These are phyloP conservation scores for Rhodotorula toruloides DNA, from an alignment of 768 basidiomycete genomes.

Conservation along the genomic window DNA sequence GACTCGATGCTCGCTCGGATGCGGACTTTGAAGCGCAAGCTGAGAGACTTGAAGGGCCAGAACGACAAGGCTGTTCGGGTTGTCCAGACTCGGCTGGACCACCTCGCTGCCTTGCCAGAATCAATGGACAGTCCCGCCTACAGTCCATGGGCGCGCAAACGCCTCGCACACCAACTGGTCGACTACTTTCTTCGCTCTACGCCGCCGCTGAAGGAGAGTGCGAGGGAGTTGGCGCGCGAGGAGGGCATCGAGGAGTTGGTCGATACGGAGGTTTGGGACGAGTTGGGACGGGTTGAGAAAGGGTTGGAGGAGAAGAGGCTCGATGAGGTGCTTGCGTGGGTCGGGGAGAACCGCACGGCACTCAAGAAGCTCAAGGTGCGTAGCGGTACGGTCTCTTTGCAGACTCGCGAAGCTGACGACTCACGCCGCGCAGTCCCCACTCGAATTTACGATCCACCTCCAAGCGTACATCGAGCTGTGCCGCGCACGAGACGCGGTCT, in stretches of 20 bases:
- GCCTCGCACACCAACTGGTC: conserved; percentile 82
- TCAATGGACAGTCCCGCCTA: conserved; percentile 57
- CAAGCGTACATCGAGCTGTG: conserved; percentile 95
- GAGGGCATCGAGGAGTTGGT: conserved; percentile 63
- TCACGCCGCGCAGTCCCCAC: conserved; percentile 75
- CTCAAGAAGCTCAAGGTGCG: conserved; percentile 82
- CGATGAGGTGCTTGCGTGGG: conserved; percentile 87
- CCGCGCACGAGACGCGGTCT: conserved; percentile 58
- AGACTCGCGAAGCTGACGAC: no score
- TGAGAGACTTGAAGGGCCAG: conserved; percentile 51
- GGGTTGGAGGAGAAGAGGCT: conserved; percentile 72
- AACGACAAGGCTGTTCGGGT: conserved; percentile 11
- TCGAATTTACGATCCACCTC: conserved; percentile 91
- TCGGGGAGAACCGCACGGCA: conserved; percentile 88
- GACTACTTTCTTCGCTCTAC: conserved; percentile 75
- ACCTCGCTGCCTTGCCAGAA: conserved; percentile 54
- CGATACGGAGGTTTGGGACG: conserved; percentile 67
- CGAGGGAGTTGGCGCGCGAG: conserved; percentile 67
- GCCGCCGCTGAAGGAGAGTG: conserved; percentile 67
- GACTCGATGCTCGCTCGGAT: conserved; percentile 72
- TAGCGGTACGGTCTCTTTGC: no score
- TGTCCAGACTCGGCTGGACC: conserved; percentile 62
- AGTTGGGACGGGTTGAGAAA: conserved; percentile 77
- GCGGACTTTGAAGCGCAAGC: conserved; percentile 77
- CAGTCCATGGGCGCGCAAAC: conserved; percentile 68